Evolutionary conservation across 148 eudicot genomes (phyloP).

Genomic region (Rhododendron mucronatum): DNA sequence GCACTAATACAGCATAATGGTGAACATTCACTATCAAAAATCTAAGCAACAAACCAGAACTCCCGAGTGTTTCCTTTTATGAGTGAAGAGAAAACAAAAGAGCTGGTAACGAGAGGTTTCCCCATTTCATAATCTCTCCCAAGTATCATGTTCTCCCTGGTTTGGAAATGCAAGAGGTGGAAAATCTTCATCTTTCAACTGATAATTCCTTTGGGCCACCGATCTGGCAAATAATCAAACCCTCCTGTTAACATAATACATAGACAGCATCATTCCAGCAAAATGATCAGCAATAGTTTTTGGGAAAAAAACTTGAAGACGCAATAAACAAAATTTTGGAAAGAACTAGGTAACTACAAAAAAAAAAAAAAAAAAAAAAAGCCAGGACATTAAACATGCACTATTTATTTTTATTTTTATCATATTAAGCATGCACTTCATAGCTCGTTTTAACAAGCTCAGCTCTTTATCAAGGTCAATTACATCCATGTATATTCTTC

Average conservation of each 20-base stretch:
- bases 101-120: conserved; percentile 1
- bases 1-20: neutral
- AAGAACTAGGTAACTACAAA: neutral
- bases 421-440: too few relatives aligned
- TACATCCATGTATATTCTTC: neutral
- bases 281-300: neutral
- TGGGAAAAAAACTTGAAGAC: neutral
- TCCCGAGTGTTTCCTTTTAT: neutral
- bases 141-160: conserved; percentile 14
- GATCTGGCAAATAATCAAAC: conserved; percentile 42
- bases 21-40: neutral
- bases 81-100: conserved; percentile 12
- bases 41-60: conserved; percentile 3
- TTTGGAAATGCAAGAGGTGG: conserved; percentile 19
- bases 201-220: conserved; percentile 31
- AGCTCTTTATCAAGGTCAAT: neutral
- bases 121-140: neutral
- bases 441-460: neutral
- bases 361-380: neutral
- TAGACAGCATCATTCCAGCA: conserved; percentile 12
- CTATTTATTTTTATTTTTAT: too few relatives aligned
- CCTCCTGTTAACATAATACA: conserved; percentile 47
- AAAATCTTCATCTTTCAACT: conserved; percentile 29
- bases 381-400: neutral
- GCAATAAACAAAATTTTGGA: neutral